Evolutionary conservation across 2,329 filamentous ascomycete genomes (phyloP).

Genomic region (Colletotrichum cordylinicola): DNA sequence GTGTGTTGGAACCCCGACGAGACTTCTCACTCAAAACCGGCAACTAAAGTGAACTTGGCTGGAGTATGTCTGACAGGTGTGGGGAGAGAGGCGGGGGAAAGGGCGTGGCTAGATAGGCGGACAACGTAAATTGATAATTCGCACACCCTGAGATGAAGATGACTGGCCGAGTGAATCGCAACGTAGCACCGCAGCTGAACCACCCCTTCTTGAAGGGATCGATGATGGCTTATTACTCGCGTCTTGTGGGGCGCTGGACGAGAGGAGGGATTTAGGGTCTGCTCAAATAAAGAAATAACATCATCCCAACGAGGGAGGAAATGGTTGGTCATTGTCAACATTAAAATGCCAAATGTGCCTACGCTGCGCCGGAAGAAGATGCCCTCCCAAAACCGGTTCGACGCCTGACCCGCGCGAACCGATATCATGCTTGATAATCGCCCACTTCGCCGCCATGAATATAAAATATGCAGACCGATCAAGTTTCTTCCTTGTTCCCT

Average conservation of each 20-base stretch:
- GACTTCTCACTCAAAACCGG: not conserved
- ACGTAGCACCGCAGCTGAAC: not conserved
- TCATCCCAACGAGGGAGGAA: not conserved
- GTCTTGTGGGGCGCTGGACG: not conserved
- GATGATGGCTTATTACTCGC: not conserved
- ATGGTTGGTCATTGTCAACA: not conserved
- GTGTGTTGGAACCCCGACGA: not conserved
- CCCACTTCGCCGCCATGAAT: not conserved
- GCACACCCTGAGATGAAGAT: not conserved
- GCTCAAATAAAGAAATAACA: not conserved
- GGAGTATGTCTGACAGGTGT: not conserved
- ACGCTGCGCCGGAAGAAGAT: not conserved
- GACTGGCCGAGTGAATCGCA: not conserved
- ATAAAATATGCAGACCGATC: not conserved
- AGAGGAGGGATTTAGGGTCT: not conserved
- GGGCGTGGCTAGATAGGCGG: not conserved
- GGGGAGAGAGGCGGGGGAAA: not conserved
- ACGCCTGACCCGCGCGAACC: constrained; percentile 6
- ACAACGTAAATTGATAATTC: not conserved
- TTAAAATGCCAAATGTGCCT: not conserved
- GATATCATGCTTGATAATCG: not conserved
- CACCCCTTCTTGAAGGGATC: no score
- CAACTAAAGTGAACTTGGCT: not conserved
- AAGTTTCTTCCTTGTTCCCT: not conserved
- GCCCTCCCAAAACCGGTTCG: not conserved